phyloP scores from a whole-genome alignment of 768 basidiomycete species.

The Xerocomus spinulosus region DNA sequence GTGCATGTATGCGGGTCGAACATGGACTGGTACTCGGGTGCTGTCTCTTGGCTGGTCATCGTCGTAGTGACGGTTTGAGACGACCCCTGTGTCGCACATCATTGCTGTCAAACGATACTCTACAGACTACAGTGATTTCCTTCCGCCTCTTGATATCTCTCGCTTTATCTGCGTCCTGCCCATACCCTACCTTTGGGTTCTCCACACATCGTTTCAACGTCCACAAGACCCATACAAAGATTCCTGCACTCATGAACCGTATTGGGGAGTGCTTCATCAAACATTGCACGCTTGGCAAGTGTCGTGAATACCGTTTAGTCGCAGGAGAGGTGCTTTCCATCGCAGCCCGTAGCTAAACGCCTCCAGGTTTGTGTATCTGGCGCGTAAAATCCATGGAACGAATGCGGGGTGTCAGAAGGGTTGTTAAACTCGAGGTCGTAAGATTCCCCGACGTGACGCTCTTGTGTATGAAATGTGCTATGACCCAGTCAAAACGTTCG shows the following conservation, averaged over 20 bases:
- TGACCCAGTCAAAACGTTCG: slow-evolving; percentile 11
- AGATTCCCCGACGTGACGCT: slow-evolving; percentile 12
- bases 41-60: neutral
- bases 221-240: neutral
- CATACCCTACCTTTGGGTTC: neutral
- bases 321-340: slow-evolving; percentile 12
- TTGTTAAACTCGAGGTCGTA: slow-evolving; percentile 17
- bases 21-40: slow-evolving; percentile 31
- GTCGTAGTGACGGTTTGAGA: neutral
- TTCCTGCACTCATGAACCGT: slow-evolving; percentile 9
- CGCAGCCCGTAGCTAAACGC: slow-evolving; percentile 5
- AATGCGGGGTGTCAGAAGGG: slow-evolving; percentile 2
- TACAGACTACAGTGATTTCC: slow-evolving; percentile 28
- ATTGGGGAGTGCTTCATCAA: slow-evolving; percentile 9
- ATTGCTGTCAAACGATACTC: too few species aligned
- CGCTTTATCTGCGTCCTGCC: slow-evolving; percentile 14
- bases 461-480: slow-evolving; percentile 17
- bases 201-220: neutral
- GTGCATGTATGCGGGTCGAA: slow-evolving; percentile 60
- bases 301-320: slow-evolving; percentile 1
- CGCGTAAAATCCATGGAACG: slow-evolving; percentile 10
- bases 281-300: slow-evolving; percentile 14
- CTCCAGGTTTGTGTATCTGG: slow-evolving; percentile 7
- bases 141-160: slow-evolving; percentile 21
- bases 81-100: neutral